phyloP scores from a whole-genome alignment of 352 stramenopile genomes.

The Thraustochytrium sp. region DNA sequence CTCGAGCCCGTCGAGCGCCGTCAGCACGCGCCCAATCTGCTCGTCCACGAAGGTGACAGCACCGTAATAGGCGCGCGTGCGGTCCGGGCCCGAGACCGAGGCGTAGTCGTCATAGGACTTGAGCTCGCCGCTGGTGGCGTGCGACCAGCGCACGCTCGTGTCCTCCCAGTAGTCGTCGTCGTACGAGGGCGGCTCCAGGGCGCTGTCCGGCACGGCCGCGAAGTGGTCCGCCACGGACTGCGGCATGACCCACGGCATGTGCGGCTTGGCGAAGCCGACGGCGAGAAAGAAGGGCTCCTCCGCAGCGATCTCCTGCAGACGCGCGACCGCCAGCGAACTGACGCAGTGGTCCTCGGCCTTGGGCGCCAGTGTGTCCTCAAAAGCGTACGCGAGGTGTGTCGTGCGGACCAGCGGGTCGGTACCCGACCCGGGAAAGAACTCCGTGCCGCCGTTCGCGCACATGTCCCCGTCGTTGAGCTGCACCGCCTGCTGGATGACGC shows the following conservation, averaged over 20 bases:
- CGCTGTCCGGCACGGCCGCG: not conserved
- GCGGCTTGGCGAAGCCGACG: not conserved
- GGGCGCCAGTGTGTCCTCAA: not conserved
- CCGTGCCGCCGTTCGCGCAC: not conserved
- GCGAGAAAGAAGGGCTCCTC: slow-evolving; percentile 17
- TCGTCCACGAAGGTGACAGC: slow-evolving; percentile 7
- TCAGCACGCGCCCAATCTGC: not conserved
- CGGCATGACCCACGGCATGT: not conserved
- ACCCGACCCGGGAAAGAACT: slow-evolving; percentile 12
- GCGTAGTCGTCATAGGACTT: not conserved
- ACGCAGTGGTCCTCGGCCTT: slow-evolving; percentile 16
- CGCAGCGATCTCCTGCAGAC: not conserved
- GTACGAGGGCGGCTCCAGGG: not conserved
- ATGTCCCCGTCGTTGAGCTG: slow-evolving; percentile 13
- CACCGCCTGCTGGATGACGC: not conserved
- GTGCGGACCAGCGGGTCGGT: not conserved
- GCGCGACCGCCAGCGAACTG: not conserved
- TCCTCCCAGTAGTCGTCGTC: not conserved
- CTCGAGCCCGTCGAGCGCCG: not conserved
- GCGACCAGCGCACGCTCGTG: not conserved
- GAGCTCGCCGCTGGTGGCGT: not conserved
- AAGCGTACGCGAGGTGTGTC: not conserved
- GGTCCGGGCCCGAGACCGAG: not conserved
- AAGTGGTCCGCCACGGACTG: not conserved
- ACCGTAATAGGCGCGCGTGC: not conserved